Percentiles rank a stretch among this genome's conserved stretches.
phyloP scores from a whole-genome alignment of 2,329 filamentous ascomycete genomes.

The Cytospora chrysosperma region DNA sequence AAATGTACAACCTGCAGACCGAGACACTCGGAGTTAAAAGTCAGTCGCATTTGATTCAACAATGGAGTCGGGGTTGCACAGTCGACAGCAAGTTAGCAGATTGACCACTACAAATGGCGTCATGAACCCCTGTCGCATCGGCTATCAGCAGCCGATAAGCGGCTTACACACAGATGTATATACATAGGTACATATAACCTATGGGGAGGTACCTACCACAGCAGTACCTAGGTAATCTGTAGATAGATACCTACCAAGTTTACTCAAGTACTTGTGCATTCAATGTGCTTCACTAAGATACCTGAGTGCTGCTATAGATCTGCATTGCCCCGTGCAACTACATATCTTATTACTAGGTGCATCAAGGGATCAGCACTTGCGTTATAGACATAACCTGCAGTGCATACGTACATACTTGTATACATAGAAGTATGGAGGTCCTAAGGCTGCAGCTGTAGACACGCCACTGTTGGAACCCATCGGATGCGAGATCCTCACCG shows the following conservation, averaged over 20 bases:
- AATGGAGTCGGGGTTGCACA: background rate
- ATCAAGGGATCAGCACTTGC: background rate
- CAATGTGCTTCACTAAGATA: background rate
- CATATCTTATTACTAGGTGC: no score
- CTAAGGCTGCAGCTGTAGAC: background rate
- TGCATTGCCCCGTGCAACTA: no score
- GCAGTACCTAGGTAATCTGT: no score
- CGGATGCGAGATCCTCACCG: background rate
- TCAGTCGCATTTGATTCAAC: background rate
- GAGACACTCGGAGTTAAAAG: background rate
- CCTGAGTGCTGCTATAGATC: no score
- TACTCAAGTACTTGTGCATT: background rate
- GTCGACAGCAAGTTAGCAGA: background rate
- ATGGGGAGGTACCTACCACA: background rate
- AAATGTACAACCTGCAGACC: background rate
- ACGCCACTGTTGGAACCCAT: background rate
- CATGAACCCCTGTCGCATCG: constrained; percentile 12
- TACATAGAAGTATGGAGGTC: background rate
- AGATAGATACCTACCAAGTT: no score
- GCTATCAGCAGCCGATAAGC: background rate
- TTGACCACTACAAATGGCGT: constrained; percentile 16
- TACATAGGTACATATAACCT: background rate
- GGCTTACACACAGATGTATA: background rate
- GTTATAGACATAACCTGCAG: background rate
- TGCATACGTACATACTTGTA: background rate